Conservation (phyloP, 192 early-diverging fungal genomes). For the Phlyctochytrium bullatum region DNA sequence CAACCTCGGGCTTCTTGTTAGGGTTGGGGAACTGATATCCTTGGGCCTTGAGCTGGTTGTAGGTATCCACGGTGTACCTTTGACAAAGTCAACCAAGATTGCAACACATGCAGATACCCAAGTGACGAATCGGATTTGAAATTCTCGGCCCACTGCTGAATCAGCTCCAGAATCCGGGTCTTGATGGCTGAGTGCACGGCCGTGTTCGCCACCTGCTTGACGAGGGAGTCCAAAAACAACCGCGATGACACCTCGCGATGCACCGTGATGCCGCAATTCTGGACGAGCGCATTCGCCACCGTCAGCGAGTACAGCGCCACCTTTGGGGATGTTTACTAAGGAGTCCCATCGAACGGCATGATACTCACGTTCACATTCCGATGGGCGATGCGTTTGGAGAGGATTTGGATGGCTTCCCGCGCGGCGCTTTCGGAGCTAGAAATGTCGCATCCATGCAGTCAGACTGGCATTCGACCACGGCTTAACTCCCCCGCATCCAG, state of each 20-base stretch:
- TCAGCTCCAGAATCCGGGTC: slow-evolving; percentile 76
- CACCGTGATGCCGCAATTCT: slow-evolving; percentile 80
- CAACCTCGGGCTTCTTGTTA: slow-evolving; percentile 34
- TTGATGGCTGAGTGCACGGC: slow-evolving; percentile 78
- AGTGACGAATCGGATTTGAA: slow-evolving; percentile 77
- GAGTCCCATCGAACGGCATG: slow-evolving; percentile 51
- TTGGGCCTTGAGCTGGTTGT: slow-evolving; percentile 47
- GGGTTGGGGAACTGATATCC: slow-evolving; percentile 30
- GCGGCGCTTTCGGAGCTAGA: slow-evolving; percentile 18
- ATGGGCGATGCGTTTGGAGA: slow-evolving; percentile 37
- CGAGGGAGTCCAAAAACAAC: slow-evolving; percentile 76
- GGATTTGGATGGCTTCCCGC: slow-evolving; percentile 32
- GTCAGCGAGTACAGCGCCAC: slow-evolving; percentile 41
- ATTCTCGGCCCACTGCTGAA: slow-evolving; percentile 89
- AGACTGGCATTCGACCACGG: slow-evolving; percentile 2
- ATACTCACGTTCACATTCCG: slow-evolving; percentile 78
- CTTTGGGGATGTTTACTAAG: neutral
- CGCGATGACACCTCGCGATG: slow-evolving; percentile 86
- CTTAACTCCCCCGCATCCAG: neutral
- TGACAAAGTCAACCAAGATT: neutral
- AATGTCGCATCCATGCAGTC: neutral
- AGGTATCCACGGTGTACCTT: slow-evolving; percentile 40
- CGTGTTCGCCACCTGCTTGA: slow-evolving; percentile 69
- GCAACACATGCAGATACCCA: slow-evolving; percentile 58
- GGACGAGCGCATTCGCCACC: slow-evolving; percentile 83